A percentile compares a stretch with the other conserved stretches of the same genome.
These are phyloP conservation scores for Miscanthus lutarioriparius DNA, from an alignment of 176 grass and related monocot genomes.

Conservation along the genomic window DNA sequence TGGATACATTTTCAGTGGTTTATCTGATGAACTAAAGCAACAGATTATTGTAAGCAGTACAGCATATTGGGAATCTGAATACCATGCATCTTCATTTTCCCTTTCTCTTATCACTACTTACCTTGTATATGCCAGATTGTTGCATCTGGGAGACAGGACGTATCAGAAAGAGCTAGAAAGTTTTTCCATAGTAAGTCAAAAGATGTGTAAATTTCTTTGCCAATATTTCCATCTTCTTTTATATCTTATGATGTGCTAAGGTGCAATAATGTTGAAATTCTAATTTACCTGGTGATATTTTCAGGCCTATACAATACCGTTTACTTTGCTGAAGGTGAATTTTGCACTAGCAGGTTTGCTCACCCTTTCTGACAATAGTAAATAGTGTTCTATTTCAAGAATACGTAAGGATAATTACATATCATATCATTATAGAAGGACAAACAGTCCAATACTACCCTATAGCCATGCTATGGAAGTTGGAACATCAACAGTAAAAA, in stretches of 20 bases:
- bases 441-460: neutral
- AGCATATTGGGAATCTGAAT: conserved; percentile 9
- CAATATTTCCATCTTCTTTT: conserved; percentile 20
- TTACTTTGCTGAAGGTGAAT: conserved; percentile 76
- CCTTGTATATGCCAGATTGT: conserved; percentile 55
- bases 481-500: neutral
- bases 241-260: conserved; percentile 12
- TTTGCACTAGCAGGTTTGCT: conserved; percentile 74
- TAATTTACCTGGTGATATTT: conserved; percentile 33
- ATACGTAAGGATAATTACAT: neutral
- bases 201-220: conserved; percentile 2
- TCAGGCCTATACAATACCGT: conserved; percentile 64
- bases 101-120: conserved; percentile 24
- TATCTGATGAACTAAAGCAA: conserved; percentile 59
- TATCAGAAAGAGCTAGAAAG: conserved; percentile 41
- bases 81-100: neutral
- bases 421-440: neutral
- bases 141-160: conserved; percentile 69
- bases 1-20: conserved; percentile 67
- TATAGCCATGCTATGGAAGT: neutral
- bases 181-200: conserved; percentile 66
- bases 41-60: conserved; percentile 70
- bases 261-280: conserved; percentile 19
- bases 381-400: neutral
- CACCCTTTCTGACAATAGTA: conserved; percentile 31